Conservation (phyloP, 352 stramenopile species). For the Phytopythium kandeliae region DNA sequence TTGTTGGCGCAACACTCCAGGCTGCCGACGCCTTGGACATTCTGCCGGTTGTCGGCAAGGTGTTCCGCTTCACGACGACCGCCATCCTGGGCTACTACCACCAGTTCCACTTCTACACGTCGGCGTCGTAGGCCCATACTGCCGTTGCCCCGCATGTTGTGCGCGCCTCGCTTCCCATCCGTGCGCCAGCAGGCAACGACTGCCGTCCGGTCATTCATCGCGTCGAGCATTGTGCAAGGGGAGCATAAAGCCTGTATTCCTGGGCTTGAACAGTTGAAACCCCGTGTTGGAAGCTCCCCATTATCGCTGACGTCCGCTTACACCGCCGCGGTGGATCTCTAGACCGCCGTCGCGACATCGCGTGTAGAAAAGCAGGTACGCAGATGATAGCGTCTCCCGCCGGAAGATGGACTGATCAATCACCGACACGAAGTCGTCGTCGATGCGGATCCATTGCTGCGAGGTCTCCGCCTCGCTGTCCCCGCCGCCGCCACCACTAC, state of each 20-base stretch:
- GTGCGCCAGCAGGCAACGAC: no score
- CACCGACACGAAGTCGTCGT: constrained; percentile 55
- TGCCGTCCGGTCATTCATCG: no score
- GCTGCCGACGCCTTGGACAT: constrained; percentile 51
- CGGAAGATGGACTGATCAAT: constrained; percentile 39
- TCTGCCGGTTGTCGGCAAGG: constrained; percentile 62
- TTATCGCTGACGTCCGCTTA: neutral
- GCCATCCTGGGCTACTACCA: constrained; percentile 81
- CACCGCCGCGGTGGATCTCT: neutral
- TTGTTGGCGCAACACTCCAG: constrained; percentile 13
- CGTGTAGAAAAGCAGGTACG: constrained; percentile 77
- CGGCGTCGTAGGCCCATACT: constrained; percentile 51
- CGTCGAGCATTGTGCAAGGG: no score
- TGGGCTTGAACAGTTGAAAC: neutral
- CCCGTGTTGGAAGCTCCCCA: neutral
- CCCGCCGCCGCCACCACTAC: neutral
- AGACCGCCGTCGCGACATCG: constrained; percentile 1
- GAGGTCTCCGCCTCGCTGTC: constrained; percentile 2
- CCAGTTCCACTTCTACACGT: constrained; percentile 87
- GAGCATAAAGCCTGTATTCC: neutral
- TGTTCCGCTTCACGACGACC: constrained; percentile 64
- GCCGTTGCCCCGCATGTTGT: constrained; percentile 5
- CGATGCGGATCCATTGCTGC: constrained; percentile 58
- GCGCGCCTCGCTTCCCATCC: constrained; percentile 10
- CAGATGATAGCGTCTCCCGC: constrained; percentile 44